Evolutionary conservation across 1,284 basidiomycete species (phyloP).

Genomic region (Porogramme epimiltina): DNA sequence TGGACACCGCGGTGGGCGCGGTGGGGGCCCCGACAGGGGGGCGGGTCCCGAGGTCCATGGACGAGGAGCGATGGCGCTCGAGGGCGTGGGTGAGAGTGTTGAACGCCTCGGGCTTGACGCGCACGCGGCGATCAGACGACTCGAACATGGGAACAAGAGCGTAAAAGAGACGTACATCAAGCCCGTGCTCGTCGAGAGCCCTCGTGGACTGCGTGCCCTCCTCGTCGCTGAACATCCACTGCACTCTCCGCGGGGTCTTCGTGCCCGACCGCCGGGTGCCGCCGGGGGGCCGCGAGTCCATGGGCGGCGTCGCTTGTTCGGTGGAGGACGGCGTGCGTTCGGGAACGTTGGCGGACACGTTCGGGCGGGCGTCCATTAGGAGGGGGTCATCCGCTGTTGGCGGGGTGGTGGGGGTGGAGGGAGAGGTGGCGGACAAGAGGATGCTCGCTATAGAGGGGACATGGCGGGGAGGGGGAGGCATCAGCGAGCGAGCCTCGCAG

Average conservation of each 20-base stretch:
- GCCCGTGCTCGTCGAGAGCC: constrained; percentile 48
- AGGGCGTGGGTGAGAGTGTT: constrained; percentile 47
- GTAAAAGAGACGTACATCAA: constrained; percentile 45
- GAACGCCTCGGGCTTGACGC: constrained; percentile 49
- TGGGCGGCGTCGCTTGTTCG: background rate
- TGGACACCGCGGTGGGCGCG: constrained; percentile 19
- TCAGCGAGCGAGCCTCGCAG: constrained; percentile 4
- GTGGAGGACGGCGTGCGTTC: too few relatives aligned
- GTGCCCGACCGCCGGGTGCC: constrained; percentile 34
- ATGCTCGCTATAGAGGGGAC: constrained; percentile 27
- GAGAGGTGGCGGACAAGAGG: constrained; percentile 14
- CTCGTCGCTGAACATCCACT: constrained; percentile 40
- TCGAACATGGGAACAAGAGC: background rate
- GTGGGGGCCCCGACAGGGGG: background rate
- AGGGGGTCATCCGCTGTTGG: constrained; percentile 15
- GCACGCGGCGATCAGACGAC: background rate
- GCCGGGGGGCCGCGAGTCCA: constrained; percentile 23
- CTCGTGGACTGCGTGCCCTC: constrained; percentile 12
- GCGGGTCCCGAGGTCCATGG: constrained; percentile 12
- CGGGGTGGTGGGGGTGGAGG: constrained; percentile 5
- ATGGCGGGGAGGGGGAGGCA: constrained; percentile 20
- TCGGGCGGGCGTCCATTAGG: constrained; percentile 20
- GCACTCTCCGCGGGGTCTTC: constrained; percentile 50
- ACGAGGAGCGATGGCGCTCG: constrained; percentile 37
- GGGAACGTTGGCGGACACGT: background rate